Evolutionary conservation across 768 basidiomycete genomes (phyloP).

Genomic region (Serendipita sp.): DNA sequence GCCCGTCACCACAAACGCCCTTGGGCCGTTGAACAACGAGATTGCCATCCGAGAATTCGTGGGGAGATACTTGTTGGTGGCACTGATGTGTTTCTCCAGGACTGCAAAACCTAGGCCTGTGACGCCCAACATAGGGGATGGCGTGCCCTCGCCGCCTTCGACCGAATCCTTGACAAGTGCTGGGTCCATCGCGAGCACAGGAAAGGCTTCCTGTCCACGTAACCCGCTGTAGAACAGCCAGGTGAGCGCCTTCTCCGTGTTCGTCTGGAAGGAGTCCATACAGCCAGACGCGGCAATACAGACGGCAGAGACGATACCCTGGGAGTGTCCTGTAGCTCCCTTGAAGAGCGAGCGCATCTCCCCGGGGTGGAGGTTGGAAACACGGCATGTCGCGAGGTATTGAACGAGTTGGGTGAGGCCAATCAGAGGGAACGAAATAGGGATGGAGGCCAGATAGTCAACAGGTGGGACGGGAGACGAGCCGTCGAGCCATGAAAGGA

Average conservation of each 20-base stretch:
- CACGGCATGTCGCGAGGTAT: conserved; percentile 68
- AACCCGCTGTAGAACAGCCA: conserved; percentile 92
- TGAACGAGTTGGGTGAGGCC: conserved; percentile 92
- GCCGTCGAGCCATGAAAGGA: conserved; percentile 71
- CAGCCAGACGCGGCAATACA: conserved; percentile 67
- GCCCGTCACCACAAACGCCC: conserved; percentile 85
- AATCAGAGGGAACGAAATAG: conserved; percentile 89
- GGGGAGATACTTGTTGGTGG: conserved; percentile 78
- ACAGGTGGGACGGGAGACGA: conserved; percentile 53
- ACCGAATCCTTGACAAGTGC: conserved; percentile 72
- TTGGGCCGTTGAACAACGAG: conserved; percentile 86
- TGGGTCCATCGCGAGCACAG: conserved; percentile 78
- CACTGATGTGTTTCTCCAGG: conserved; percentile 64
- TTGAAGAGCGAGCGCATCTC: conserved; percentile 60
- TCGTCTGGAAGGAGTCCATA: conserved; percentile 56
- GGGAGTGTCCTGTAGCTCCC: conserved; percentile 93
- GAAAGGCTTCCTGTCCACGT: conserved; percentile 89
- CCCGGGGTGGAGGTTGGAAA: conserved; percentile 60
- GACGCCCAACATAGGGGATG: conserved; percentile 87
- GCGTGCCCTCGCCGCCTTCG: conserved; percentile 85
- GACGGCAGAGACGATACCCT: conserved; percentile 92
- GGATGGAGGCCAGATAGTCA: conserved; percentile 81
- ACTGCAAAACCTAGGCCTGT: conserved; percentile 64
- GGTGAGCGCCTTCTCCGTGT: conserved; percentile 68
- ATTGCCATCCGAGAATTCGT: conserved; percentile 63